Conservation (phyloP, 2,329 filamentous ascomycete genomes). For the Gyromitra esculenta region DNA sequence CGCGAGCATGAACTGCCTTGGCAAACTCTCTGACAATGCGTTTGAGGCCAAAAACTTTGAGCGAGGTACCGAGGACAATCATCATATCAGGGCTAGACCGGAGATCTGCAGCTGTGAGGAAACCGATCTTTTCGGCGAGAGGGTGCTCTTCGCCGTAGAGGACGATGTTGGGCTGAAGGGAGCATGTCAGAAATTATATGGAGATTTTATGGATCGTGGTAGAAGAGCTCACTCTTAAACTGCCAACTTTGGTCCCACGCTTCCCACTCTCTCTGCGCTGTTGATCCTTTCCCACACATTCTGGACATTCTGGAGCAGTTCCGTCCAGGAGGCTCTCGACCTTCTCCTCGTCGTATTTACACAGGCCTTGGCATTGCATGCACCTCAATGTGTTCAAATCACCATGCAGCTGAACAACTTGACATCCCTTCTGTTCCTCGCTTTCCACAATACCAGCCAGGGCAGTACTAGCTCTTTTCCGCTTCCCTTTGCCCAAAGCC, state of each 20-base stretch:
- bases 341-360: constrained; percentile 65
- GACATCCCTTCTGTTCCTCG: constrained; percentile 59
- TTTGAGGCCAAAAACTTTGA: constrained; percentile 76
- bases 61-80: constrained; percentile 75
- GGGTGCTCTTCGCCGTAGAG: constrained; percentile 79
- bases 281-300: constrained; percentile 71
- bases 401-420: constrained; percentile 74
- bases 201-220: background rate
- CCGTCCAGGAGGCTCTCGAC: constrained; percentile 65
- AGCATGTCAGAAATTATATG: constrained; percentile 22
- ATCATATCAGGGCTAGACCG: constrained; percentile 71
- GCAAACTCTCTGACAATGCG: constrained; percentile 76
- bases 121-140: constrained; percentile 73
- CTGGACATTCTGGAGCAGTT: constrained; percentile 73
- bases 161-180: constrained; percentile 73
- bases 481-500: constrained; percentile 70
- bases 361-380: constrained; percentile 60
- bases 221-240: constrained; percentile 62
- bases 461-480: constrained; percentile 58
- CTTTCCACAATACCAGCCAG: constrained; percentile 46
- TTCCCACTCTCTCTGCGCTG: constrained; percentile 73
- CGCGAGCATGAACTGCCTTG: constrained; percentile 72
- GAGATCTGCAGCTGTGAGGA: constrained; percentile 74
- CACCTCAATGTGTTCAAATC: constrained; percentile 73
- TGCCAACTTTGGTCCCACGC: constrained; percentile 73